Percentiles rank a stretch among this genome's conserved stretches.
Evolutionary conservation across 129 eudicot genomes (phyloP).

Genomic region (Lactuca sativa): DNA sequence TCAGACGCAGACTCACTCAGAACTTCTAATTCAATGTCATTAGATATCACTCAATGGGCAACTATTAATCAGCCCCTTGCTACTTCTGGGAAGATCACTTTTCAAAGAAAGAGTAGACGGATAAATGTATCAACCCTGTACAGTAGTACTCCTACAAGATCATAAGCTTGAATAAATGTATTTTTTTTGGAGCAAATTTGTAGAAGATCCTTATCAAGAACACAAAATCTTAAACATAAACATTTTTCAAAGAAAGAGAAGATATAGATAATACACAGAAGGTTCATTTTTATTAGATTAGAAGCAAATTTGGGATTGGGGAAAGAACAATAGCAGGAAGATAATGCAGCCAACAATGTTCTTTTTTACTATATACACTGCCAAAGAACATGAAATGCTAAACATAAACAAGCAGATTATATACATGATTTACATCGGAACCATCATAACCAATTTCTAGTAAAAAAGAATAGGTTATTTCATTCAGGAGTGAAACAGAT

Average conservation of each 20-base stretch:
- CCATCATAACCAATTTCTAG: conserved; percentile 10
- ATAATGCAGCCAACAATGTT: not conserved
- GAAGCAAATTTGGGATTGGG: not conserved
- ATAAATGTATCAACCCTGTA: too few relatives aligned
- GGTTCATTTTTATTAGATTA: not conserved
- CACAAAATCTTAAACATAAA: not conserved
- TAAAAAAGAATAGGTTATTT: conserved; percentile 9
- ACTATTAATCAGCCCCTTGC: too few relatives aligned
- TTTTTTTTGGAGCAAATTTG: not conserved
- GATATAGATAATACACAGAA: not conserved
- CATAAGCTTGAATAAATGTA: not conserved
- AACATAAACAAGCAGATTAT: conserved; percentile 20
- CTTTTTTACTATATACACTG: conserved; percentile 20
- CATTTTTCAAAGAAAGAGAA: not conserved
- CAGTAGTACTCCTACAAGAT: not conserved
- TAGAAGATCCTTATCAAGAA: not conserved
- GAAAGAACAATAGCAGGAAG: conserved; percentile 7
- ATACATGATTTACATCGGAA: conserved; percentile 24
- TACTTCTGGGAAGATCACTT: too few relatives aligned
- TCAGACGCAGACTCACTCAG: too few relatives aligned
- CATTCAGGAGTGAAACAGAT: not conserved
- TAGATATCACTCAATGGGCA: too few relatives aligned
- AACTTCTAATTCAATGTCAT: too few relatives aligned
- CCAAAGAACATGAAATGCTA: not conserved
- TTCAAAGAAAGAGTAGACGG: too few relatives aligned